These are phyloP conservation scores for Ceratobasidium sp. DNA, from an alignment of 1,284 basidiomycete species.

Conservation along the genomic window DNA sequence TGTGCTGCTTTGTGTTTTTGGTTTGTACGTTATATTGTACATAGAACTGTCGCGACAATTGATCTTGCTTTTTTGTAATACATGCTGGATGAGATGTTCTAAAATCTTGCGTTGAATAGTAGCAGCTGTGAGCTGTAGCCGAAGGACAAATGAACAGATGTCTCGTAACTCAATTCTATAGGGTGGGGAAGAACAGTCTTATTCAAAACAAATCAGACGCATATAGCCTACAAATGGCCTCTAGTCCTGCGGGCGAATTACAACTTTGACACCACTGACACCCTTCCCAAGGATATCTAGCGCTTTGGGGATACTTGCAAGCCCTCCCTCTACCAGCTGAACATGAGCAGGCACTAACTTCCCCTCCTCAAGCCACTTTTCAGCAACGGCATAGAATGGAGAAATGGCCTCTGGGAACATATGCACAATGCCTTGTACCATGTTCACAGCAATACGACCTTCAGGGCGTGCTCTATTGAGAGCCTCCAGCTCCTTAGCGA, in stretches of 20 bases:
- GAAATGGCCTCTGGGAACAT: slow-evolving; percentile 4
- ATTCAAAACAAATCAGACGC: no score
- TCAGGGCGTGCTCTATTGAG: background rate
- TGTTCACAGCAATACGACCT: slow-evolving; percentile 8
- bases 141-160: no score
- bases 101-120: no score
- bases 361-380: slow-evolving; percentile 7
- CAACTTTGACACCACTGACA: slow-evolving; percentile 42
- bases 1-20: background rate
- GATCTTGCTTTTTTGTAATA: background rate
- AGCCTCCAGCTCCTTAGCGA: background rate
- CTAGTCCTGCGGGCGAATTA: slow-evolving; percentile 38
- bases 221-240: no score
- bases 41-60: background rate
- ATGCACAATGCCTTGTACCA: background rate
- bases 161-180: no score
- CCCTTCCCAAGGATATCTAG: slow-evolving; percentile 30
- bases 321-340: slow-evolving; percentile 13
- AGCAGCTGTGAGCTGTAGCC: no score
- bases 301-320: slow-evolving; percentile 29
- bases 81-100: no score
- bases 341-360: slow-evolving; percentile 13
- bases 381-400: slow-evolving; percentile 6
- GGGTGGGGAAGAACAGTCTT: no score
- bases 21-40: slow-evolving; percentile 21